phyloP scores from a whole-genome alignment of 192 early-diverging fungal species.

The Backusella tuberculispora region DNA sequence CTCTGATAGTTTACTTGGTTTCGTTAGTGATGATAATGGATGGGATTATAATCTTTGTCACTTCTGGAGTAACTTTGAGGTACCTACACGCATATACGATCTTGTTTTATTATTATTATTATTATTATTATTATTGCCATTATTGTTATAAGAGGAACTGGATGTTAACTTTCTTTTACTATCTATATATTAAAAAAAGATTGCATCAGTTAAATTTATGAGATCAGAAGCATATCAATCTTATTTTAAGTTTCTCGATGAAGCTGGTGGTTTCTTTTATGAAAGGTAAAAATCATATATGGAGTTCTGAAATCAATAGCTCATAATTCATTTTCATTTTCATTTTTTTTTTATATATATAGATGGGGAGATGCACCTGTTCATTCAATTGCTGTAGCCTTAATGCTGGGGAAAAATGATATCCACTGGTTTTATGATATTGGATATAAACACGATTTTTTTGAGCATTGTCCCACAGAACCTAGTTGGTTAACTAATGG shows the following conservation, averaged over 20 bases:
- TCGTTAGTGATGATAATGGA: constrained; percentile 59
- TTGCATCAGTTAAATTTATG: constrained; percentile 55
- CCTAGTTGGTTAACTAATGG: constrained; percentile 36
- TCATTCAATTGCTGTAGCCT: constrained; percentile 62
- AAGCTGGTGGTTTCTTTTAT: constrained; percentile 82
- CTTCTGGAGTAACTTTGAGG: constrained; percentile 92
- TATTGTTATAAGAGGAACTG: neutral
- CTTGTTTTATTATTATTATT: too few relatives aligned
- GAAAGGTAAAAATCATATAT: constrained; percentile 37
- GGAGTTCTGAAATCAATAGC: neutral
- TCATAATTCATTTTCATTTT: too few relatives aligned
- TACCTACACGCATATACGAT: constrained; percentile 30
- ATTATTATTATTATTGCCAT: too few relatives aligned
- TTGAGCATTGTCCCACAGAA: constrained; percentile 49
- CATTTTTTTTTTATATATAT: constrained; percentile 38
- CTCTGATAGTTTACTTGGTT: constrained; percentile 48
- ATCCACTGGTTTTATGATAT: constrained; percentile 76
- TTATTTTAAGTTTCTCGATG: constrained; percentile 74
- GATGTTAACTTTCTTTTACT: neutral
- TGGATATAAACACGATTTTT: constrained; percentile 58
- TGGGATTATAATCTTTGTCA: constrained; percentile 73
- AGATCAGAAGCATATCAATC: constrained; percentile 63
- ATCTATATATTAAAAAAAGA: constrained; percentile 27
- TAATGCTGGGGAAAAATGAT: constrained; percentile 57
- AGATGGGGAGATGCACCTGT: constrained; percentile 77